Conservation (phyloP, 2,329 filamentous ascomycete genomes). For the Fusarium agapanthi region DNA sequence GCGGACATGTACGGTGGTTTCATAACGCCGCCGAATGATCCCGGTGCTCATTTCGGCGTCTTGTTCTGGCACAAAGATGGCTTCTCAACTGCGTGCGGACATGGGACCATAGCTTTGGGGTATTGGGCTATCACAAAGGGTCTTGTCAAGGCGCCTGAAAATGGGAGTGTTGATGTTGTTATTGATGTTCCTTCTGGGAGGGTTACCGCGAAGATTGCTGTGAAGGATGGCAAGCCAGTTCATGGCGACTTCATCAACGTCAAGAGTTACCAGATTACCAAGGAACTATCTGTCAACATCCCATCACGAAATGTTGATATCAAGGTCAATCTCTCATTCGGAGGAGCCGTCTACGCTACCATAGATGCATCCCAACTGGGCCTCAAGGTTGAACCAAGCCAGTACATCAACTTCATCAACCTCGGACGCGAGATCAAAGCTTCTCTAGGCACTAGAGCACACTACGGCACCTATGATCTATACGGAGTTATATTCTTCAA, state of each 20-base stretch:
- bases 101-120: constrained; percentile 41
- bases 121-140: constrained; percentile 34
- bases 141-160: background rate
- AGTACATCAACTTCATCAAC: constrained; percentile 18
- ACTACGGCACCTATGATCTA: constrained; percentile 7
- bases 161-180: constrained; percentile 17
- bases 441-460: constrained; percentile 4
- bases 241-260: constrained; percentile 32
- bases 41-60: constrained; percentile 36
- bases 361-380: constrained; percentile 15
- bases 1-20: constrained; percentile 42
- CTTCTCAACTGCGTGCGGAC: constrained; percentile 42
- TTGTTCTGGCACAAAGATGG: constrained; percentile 44
- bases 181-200: constrained; percentile 30
- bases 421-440: constrained; percentile 31
- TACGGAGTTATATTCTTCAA: constrained; percentile 31
- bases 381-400: constrained; percentile 13
- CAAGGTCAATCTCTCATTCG: constrained; percentile 3
- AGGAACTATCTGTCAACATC: background rate
- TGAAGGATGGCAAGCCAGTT: background rate
- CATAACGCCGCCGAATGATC: constrained; percentile 35
- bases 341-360: constrained; percentile 25
- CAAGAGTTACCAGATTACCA: constrained; percentile 23
- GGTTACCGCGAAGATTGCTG: constrained; percentile 1
- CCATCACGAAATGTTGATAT: background rate